Base-by-base conservation (phyloP, 306 rosid genomes). In the Dalbergia oliveri region DNA sequence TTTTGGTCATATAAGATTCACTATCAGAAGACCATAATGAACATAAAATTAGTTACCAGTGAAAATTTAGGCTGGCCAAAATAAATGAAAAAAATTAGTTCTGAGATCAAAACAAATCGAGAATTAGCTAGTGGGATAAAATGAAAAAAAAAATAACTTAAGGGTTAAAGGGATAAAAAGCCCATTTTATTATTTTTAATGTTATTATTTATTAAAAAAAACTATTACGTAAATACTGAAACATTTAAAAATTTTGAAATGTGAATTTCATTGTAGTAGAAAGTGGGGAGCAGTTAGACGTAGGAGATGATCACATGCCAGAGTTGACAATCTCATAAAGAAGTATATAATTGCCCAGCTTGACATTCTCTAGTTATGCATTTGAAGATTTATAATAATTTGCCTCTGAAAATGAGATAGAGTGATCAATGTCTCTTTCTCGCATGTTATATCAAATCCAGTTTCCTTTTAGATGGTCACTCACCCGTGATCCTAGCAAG, bases 241-340 rank as follows among this genome's bases (percentile, higher is more conserved):
- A 4, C 57, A 13, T 12, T 50, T 3, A n/a, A 13, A 12, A 13
- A 50, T 14, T 50, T 4, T 13, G 7, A 50, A 12, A 50, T 50
- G 57, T 12, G 57, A 15, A 50, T 14, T 43, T 50, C 18, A 49
- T 11, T 21, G 33, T 21, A n/a, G n/a, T 13, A 19, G 50, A 35
- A 41, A 14, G 39, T 35, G 53, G 43, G 34, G 5, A 16, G 41
- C 37, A 76, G 9, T 76, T 76, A 8, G 72, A 50, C n/a, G 14
- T 50, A 16, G 57, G 47, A 62, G 44, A 41, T 39, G 33, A 1
- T 56, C 21, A 35, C 62, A 50, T 49, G 65, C 80, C 54, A 64
- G 65, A 57, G 60, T 67, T 78, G 69, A 78, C 60, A 23, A 53
- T 61, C 47, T 61, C 31, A 19, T 44, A 23, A 41, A 44, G n/a